Evolutionary conservation across 192 early-diverging fungal genomes (phyloP), one percentile per base, ranked within the genome.

Genomic region (Gaertneriomyces sp.): DNA sequence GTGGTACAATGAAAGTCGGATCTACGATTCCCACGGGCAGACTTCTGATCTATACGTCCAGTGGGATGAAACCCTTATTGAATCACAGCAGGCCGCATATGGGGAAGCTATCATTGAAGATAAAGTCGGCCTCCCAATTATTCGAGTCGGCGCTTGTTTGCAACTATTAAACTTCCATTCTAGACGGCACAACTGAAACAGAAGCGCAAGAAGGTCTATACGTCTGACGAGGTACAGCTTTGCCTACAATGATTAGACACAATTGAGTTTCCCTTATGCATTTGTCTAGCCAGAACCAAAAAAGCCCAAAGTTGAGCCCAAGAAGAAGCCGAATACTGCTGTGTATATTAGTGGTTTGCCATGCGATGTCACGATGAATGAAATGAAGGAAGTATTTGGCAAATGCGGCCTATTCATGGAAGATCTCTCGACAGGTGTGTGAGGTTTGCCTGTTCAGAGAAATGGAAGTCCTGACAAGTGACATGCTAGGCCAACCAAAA

Each of bases 261-360:
- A 33, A 33, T 33, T 33, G 2, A 33, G 25, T 33, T 47, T 16
- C 7, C 40, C 8, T 71, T 38, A 25, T 16, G 4, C 12, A 33
- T 33, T 33, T 33, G 25, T 33, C n/a, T 43, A 47, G 42, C 33
- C 66, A 12, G 45, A 45, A 49, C 0, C 14, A 7, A 60, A 58
- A 19, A 70, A 70, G 44, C 63, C 68, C 7, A 74, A 74, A 76
- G 45, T 64, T 12, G 71, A 73, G 19, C 38, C 64, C 9, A 66
- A 66, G 46, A 65, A 65, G 45, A 17, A 38, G 41, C 64, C 66
- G 25, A 92, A 86, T 63, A 92, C 89, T 0, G 88, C 90, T 5
- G 80, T 97, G 2, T 99, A 96, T 72, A 81, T 99, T 3, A 86
- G 91, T 1, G 87, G 89, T 16, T 74, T 99, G 42, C 96, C 94